Conservation (phyloP, 306 rosid species). For the Vigna unguiculata region DNA sequence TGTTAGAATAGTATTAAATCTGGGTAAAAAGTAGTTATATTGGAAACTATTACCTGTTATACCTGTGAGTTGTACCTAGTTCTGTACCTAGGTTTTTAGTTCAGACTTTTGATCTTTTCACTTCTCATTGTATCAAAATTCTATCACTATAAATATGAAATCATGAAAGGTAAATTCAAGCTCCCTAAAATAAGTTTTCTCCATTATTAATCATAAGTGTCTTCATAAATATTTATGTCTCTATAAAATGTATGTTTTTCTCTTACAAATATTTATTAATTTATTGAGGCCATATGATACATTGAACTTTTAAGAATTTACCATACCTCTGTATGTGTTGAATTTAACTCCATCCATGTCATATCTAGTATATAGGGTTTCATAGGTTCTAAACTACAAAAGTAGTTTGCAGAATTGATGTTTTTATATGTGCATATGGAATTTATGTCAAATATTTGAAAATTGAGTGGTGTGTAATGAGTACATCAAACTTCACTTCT, state of each 20-base stretch:
- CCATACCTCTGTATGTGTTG: not conserved
- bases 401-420: not conserved
- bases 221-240: not conserved
- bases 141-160: too few relatives aligned
- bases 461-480: not conserved
- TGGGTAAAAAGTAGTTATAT: too few relatives aligned
- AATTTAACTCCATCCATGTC: not conserved
- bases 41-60: too few relatives aligned
- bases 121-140: too few relatives aligned
- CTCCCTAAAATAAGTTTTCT: too few relatives aligned
- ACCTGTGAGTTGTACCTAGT: too few relatives aligned
- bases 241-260: not conserved
- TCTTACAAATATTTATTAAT: not conserved
- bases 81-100: too few relatives aligned
- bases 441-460: constrained; percentile 5
- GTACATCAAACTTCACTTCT: not conserved
- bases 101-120: too few relatives aligned
- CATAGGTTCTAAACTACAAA: not conserved
- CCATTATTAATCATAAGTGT: too few relatives aligned
- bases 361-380: not conserved
- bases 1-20: too few relatives aligned
- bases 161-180: too few relatives aligned
- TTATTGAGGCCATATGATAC: not conserved
- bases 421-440: not conserved
- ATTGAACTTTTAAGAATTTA: not conserved